These are phyloP conservation scores for Apophysomyces ossiformis DNA, from an alignment of 371 early-diverging fungal species.

Conservation along the genomic window DNA sequence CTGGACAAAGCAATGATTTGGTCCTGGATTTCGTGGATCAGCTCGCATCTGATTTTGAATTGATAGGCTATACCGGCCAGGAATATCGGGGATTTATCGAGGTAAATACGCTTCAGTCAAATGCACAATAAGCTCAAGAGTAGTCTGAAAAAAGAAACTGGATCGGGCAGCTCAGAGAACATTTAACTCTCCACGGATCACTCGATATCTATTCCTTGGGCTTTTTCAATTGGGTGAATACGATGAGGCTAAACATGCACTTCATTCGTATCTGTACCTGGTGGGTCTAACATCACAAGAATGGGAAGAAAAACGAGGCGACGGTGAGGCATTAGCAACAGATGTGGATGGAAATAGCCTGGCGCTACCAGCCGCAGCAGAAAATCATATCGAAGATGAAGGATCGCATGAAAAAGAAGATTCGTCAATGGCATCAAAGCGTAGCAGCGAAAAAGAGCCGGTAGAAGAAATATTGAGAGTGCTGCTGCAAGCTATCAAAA, in stretches of 20 bases:
- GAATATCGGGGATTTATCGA: constrained; percentile 56
- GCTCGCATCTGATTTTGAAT: constrained; percentile 61
- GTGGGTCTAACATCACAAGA: constrained; percentile 48
- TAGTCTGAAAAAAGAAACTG: constrained; percentile 43
- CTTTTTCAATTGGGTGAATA: constrained; percentile 70
- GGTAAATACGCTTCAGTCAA: constrained; percentile 21
- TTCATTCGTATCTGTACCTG: constrained; percentile 65
- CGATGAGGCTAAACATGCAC: constrained; percentile 74
- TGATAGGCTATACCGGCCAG: constrained; percentile 42
- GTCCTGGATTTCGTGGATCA: constrained; percentile 69
- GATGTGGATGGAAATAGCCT: constrained; percentile 28
- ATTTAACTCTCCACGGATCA: constrained; percentile 74
- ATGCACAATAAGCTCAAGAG: too few species aligned
- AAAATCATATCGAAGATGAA: constrained; percentile 10
- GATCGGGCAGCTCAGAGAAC: constrained; percentile 70
- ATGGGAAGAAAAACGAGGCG: constrained; percentile 28
- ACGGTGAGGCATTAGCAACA: constrained; percentile 38
- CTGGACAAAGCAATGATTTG: constrained; percentile 63
- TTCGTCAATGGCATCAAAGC: constrained; percentile 30
- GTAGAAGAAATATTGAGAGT: constrained; percentile 43
- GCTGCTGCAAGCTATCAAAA: constrained; percentile 48
- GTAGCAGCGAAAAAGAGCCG: constrained; percentile 33
- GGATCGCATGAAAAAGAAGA: not conserved
- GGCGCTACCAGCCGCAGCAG: constrained; percentile 21
- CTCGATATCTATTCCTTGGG: constrained; percentile 67